These are phyloP conservation scores for Podospora pseudocomata DNA, from an alignment of 495 filamentous ascomycete species.

Conservation along the genomic window DNA sequence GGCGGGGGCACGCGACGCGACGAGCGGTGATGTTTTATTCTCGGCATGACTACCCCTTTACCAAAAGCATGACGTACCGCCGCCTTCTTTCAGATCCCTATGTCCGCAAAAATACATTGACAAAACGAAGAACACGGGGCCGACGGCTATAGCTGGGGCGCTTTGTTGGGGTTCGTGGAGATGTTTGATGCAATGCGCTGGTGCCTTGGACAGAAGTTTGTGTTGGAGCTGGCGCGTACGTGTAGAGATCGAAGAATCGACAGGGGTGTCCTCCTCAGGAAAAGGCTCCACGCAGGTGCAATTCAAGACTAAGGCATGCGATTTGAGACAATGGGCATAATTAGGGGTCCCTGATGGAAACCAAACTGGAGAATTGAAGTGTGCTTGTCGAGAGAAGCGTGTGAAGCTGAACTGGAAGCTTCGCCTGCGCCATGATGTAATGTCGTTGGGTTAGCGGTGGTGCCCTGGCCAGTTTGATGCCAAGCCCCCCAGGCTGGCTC, in stretches of 20 bases:
- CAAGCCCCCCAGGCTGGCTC: neutral
- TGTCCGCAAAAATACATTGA: conserved; percentile 10
- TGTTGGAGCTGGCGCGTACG: neutral
- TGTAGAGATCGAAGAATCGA: neutral
- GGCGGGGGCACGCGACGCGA: conserved; percentile 48
- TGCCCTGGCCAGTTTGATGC: conserved; percentile 2
- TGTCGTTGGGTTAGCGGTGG: neutral
- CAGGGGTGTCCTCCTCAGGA: neutral
- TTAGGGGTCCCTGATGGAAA: neutral
- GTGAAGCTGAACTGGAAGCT: neutral
- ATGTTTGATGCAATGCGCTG: neutral
- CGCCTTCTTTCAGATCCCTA: conserved; percentile 1
- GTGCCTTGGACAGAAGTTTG: neutral
- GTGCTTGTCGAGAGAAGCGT: neutral
- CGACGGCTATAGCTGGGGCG: neutral
- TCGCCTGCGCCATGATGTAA: conserved; percentile 5
- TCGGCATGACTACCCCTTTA: conserved; percentile 38
- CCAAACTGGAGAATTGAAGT: neutral
- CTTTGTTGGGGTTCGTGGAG: neutral
- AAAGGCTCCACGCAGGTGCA: neutral
- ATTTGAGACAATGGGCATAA: neutral
- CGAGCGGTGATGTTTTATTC: conserved; percentile 39
- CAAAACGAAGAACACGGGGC: neutral
- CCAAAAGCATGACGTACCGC: conserved; percentile 1
- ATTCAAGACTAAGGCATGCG: too few relatives aligned